Base-by-base conservation (phyloP, 371 early-diverging fungal species). In the Fennellomyces sp. region DNA sequence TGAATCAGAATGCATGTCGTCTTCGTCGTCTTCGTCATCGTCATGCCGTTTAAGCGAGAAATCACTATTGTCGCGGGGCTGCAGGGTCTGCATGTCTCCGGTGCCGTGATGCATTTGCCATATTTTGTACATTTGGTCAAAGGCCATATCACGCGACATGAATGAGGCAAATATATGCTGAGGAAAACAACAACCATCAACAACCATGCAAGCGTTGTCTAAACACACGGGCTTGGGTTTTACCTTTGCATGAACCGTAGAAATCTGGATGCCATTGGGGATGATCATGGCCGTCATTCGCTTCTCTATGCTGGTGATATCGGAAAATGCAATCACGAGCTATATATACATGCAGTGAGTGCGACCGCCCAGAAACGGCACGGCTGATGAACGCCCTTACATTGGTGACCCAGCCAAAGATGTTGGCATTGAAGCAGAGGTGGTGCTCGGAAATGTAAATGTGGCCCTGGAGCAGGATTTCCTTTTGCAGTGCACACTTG, bases 401-500 rank as follows among this genome's bases (percentile, higher is more conserved):
- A 63, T 90, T 90, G 33, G 92, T 96, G 31, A 97, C 88, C 90
- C 94, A 97, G 15, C 98, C 96, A 75, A 97, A 91, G 56, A 97
- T 96, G 68, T 94, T 96, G 53, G 97, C 91, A 69, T 97, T 88
- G 68, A 97, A 97, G 71, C 95, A 94, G 7, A 97, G 68, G 52
- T 91, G 85, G 67, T 88, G 82, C 59, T 92, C 90, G 11, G 94
- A 92, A 57, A 97, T 71, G 70, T 92, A 97, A 59, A 97, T 70
- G 23, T 93, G 82, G 1, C 97, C 98, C 63, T 97, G 98, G 2
- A 97, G 84, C 11, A 92, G 75, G 23, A 97, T 94, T 52, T 97
- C 97, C 45, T 91, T 92, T 67, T 97, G 97, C 28, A 96, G 78
- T 15, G 96, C 96, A 65, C 95, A 94, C 0, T 89, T 89, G 69